These are phyloP conservation scores for Penicillium sp. DNA, from an alignment of 2,329 filamentous ascomycete genomes.

Conservation along the genomic window DNA sequence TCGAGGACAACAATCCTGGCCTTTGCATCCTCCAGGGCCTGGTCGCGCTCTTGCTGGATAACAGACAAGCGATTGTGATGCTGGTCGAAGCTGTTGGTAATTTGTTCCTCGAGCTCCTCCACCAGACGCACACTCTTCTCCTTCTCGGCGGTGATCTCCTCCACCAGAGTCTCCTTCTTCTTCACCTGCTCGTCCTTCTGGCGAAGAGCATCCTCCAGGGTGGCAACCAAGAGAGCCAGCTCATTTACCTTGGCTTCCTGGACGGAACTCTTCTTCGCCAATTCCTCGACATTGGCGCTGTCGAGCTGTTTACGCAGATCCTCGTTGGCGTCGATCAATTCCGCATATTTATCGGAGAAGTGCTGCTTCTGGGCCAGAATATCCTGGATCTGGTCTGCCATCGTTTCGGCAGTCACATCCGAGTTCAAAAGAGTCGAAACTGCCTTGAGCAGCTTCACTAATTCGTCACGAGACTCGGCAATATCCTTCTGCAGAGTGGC, in stretches of 20 bases:
- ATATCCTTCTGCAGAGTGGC: slow-evolving; percentile 62
- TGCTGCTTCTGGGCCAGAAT: slow-evolving; percentile 43
- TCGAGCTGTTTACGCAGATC: slow-evolving; percentile 40
- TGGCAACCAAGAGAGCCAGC: slow-evolving; percentile 50
- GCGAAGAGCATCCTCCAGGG: slow-evolving; percentile 45
- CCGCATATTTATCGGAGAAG: slow-evolving; percentile 43
- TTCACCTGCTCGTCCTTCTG: slow-evolving; percentile 46
- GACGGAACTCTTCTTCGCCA: slow-evolving; percentile 47
- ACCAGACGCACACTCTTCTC: slow-evolving; percentile 89
- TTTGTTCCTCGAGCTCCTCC: slow-evolving; percentile 93
- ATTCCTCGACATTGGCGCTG: slow-evolving; percentile 35
- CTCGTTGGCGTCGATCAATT: slow-evolving; percentile 41
- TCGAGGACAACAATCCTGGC: slow-evolving; percentile 62
- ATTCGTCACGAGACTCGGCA: slow-evolving; percentile 62
- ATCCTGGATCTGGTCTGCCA: slow-evolving; percentile 65
- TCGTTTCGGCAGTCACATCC: slow-evolving; percentile 55
- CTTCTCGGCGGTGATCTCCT: slow-evolving; percentile 63
- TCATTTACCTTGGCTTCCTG: slow-evolving; percentile 58
- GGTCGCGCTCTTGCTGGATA: slow-evolving; percentile 70
- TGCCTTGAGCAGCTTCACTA: slow-evolving; percentile 63
- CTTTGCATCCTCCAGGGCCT: slow-evolving; percentile 76
- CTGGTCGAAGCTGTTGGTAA: slow-evolving; percentile 92
- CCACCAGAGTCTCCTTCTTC: slow-evolving; percentile 47
- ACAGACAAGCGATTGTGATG: slow-evolving; percentile 89
- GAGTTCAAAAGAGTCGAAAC: slow-evolving; percentile 46